Evolutionary conservation across 2,329 filamentous ascomycete species (phyloP), one percentile per base, ranked within the genome.

Genomic region (Fusarium secorum): DNA sequence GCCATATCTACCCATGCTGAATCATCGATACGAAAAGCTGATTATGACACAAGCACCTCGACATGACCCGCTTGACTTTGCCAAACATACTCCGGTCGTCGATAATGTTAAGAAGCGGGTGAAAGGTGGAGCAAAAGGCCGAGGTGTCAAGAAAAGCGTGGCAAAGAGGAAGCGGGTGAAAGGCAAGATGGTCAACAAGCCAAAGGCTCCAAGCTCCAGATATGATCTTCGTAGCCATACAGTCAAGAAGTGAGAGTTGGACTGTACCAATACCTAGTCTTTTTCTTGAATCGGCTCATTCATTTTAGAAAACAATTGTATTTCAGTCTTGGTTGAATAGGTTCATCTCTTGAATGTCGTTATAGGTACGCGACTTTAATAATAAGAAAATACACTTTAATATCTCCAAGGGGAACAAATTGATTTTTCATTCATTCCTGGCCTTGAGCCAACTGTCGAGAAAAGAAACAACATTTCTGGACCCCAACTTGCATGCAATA

Each of bases 31-130:
- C 3, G 2, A 14, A 4, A 5, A 20, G 4, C 1, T 17, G 11
- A 2, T 3, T 4, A 26, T 44, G 46, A 11, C 18, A 5, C 22
- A 59, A 13, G 11, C 48, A 0, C 46, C 65, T 0, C 41, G 41
- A 11, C 42, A 57, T 24, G 66, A 68, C 26, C 66, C 65, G 20
- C 46, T 41, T 22, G 60, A 65, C 13, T 51, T n/a, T 32, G n/a
- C n/a, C 15, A 64, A 64, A 9, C 15, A 14, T 7, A 39, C 11
- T 11, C n/a, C 18, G 24, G 42, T 24, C 1, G 10, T 20, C 28
- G 14, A 26, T 11, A 57, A 7, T 17, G 7, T 4, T 11, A 32
- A 49, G 26, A 36, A 51, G 22, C 32, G 22, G 22, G 32, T 7
- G 18, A 2, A 5, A 26, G 0, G 3, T n/a, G 4, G 3, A 51